These are phyloP conservation scores for Heliamphora pulchella DNA, from an alignment of 179 eudicot genomes.

Conservation along the genomic window DNA sequence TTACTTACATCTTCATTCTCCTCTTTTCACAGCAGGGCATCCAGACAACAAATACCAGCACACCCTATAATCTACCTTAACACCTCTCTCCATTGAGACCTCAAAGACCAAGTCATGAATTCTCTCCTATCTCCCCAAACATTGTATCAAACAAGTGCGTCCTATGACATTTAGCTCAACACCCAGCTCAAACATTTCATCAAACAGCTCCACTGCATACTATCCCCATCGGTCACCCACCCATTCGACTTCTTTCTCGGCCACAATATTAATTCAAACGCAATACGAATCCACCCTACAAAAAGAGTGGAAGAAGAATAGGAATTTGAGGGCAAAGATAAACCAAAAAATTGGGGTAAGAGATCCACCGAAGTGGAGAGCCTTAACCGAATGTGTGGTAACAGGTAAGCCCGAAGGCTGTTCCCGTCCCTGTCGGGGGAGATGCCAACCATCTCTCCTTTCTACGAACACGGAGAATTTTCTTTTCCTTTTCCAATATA, in stretches of 20 bases:
- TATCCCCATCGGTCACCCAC: conserved; percentile 30
- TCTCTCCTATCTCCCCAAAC: conserved; percentile 67
- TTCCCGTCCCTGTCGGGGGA: conserved; percentile 82
- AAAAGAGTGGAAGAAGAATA: too few species aligned
- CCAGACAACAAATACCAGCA: conserved; percentile 82
- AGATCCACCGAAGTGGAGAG: conserved; percentile 67
- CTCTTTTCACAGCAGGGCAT: conserved; percentile 43
- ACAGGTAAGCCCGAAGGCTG: conserved; percentile 51
- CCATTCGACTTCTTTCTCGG: background rate
- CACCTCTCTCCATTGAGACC: conserved; percentile 41
- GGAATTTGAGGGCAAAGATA: too few species aligned
- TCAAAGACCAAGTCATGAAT: conserved; percentile 64
- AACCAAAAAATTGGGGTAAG: conserved; percentile 41
- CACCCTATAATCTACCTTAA: conserved; percentile 71
- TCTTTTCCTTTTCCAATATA: too few species aligned
- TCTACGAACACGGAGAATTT: conserved; percentile 33
- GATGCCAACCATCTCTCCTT: conserved; percentile 97
- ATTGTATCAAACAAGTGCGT: conserved; percentile 78
- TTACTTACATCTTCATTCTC: conserved; percentile 43
- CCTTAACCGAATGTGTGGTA: conserved; percentile 68
- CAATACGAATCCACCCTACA: too few species aligned
- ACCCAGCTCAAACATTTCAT: conserved; percentile 55
- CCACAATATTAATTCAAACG: too few species aligned
- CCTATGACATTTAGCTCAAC: conserved; percentile 74
- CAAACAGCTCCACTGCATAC: conserved; percentile 63